phyloP scores from a whole-genome alignment of 441 rosid species.

The Flueggea neowawraea region DNA sequence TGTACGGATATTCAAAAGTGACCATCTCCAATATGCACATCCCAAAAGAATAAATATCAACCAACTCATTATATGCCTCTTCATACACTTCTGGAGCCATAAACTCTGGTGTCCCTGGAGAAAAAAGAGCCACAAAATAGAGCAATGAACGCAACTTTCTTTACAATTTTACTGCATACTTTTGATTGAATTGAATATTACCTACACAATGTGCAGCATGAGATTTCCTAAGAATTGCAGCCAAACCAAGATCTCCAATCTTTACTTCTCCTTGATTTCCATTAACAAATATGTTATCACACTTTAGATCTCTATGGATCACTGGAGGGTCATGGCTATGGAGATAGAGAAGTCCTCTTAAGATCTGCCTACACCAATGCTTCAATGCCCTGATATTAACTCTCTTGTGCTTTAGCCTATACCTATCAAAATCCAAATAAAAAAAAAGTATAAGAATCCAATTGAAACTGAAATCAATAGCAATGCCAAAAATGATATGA shows the following conservation, averaged over 20 bases:
- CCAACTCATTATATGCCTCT: constrained; percentile 92
- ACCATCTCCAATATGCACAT: constrained; percentile 98
- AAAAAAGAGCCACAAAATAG: constrained; percentile 12
- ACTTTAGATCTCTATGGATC: constrained; percentile 97
- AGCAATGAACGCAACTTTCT: not conserved
- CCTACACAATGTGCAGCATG: constrained; percentile 96
- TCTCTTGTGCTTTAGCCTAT: constrained; percentile 86
- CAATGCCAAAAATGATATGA: constrained; percentile 7
- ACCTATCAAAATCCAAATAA: constrained; percentile 34
- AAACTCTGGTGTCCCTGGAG: constrained; percentile 93
- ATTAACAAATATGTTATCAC: constrained; percentile 92
- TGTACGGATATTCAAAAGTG: constrained; percentile 93
- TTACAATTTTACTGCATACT: not conserved
- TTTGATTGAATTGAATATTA: constrained; percentile 25
- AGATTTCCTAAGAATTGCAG: constrained; percentile 82
- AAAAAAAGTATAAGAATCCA: not conserved
- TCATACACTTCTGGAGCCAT: constrained; percentile 99
- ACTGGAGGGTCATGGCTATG: constrained; percentile 93
- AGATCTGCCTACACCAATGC: constrained; percentile 98
- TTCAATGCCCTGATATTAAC: constrained; percentile 94
- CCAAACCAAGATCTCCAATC: constrained; percentile 98
- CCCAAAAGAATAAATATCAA: constrained; percentile 94
- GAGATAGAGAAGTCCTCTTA: constrained; percentile 80
- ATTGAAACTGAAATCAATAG: constrained; percentile 3
- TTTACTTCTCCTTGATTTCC: constrained; percentile 98